Base-by-base conservation (phyloP, 768 basidiomycete species). In the Suillus paluster region DNA sequence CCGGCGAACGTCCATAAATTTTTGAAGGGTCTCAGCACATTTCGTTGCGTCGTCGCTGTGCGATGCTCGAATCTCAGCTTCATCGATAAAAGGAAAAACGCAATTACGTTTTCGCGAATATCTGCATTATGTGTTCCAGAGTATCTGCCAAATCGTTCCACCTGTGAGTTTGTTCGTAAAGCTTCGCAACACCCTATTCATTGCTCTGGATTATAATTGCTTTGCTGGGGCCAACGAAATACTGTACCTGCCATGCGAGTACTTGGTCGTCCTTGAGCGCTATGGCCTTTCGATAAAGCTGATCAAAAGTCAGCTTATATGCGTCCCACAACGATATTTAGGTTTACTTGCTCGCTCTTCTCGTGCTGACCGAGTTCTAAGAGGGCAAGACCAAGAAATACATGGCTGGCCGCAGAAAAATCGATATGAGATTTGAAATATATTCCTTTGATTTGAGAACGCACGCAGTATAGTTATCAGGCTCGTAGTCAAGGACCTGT, bases 381-480 rank as follows among this genome's bases (percentile, higher is more conserved):
- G 25, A 84, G 80, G 1, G 97, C 88, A 12, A 97, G 77, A 3
- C 89, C 95, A 30, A 93, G 82, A 71, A 95, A 97, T 25, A 97
- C 90, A 71, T 91, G 85, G 5, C 96, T 98, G 72, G 34, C 19
- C 17, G 46, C 55, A 23, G 41, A 69, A 39, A 58, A 62, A 46
- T 34, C 33, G 55, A 30, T 48, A 38, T 56, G 23, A 64, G 25
- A 38, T 27, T 30, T 11, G 34, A 50, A 33, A 48, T 38, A 62
- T 39, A 38, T 23, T 4, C 7, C 50, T 46, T n/a, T 46, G 33
- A 50, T 48, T 34, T 41, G 33, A 41, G 36, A 23, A 83, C 90
- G 69, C 72, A 96, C 94, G 92, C 95, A 69, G 91, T 88, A 71
- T 97, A 97, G 69, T 94, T 95, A 46, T 86, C 84, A 1, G 89